Evolutionary conservation across 1,284 basidiomycete species (phyloP).

Genomic region (Cryptococcus floricola): DNA sequence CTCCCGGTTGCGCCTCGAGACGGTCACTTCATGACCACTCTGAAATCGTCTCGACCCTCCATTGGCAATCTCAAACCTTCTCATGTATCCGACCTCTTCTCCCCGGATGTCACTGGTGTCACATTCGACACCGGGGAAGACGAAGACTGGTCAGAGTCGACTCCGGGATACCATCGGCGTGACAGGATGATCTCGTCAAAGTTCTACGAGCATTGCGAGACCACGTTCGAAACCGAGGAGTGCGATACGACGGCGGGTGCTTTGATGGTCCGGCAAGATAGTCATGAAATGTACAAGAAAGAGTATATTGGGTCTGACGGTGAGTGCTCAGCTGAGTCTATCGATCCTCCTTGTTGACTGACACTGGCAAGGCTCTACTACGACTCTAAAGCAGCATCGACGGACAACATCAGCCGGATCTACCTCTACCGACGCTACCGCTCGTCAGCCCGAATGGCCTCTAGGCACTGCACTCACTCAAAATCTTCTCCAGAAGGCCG

Average conservation of each 20-base stretch:
- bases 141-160: too few relatives aligned
- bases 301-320: background rate
- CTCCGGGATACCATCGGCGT: too few relatives aligned
- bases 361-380: background rate
- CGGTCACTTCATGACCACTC: background rate
- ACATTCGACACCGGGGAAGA: too few relatives aligned
- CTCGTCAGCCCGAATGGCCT: background rate
- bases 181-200: too few relatives aligned
- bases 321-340: background rate
- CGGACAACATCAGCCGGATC: background rate
- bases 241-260: too few relatives aligned
- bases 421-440: background rate
- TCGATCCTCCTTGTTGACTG: background rate
- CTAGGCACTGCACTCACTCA: background rate
- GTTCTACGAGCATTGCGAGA: too few relatives aligned
- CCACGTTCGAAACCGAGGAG: too few relatives aligned
- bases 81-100: background rate
- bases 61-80: background rate
- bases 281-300: background rate
- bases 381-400: background rate
- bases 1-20: background rate
- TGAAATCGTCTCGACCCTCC: background rate
- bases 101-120: background rate
- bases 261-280: too few relatives aligned
- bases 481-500: background rate